Base-by-base conservation (phyloP, 805 yeast genomes). In the Wickerhamiella alocasiicola region DNA sequence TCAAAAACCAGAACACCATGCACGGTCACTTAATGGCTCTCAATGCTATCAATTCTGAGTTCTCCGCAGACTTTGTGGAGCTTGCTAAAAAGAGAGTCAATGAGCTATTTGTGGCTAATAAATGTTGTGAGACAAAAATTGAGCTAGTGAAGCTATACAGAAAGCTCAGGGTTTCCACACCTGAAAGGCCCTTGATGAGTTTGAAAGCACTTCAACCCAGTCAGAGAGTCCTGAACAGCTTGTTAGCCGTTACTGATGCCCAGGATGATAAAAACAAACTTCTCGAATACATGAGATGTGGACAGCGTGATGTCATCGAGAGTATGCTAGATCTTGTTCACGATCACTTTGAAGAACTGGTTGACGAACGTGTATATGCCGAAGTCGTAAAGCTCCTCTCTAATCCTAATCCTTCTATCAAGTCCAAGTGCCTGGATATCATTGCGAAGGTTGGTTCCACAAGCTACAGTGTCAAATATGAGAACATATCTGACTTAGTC, bases 91-190 rank as follows among this genome's bases (percentile, higher is more conserved):
- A 34, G 19, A 36, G 24, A 17, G n/a, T 45, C 12, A 33, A 41
- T n/a, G 43, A 28, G 6, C 15, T 26, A 6, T 9, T 44, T 18
- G 3, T 13, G 6, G 9, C 2, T 5, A 40, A 44, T 36, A 19
- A 16, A 7, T 46, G 41, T 21, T 21, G 27, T 17, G 55, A 51
- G 28, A 36, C 46, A 3, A 40, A 36, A 18, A 33, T 42, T 7
- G 47, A 47, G 20, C 39, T 49, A 12, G 23, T 44, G n/a, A 39
- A 32, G 19, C 33, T 44, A 11, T 17, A 13, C 3, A 17, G 11
- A 9, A 9, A 7, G 4, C 9, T 7, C 4, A 24, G 35, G 1
- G n/a, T 32, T 5, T 3, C 18, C 18, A 17, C 13, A 6, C 26
- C 19, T 20, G 18, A 13, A 15, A 6, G 9, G 3, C 5, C 19